These are phyloP conservation scores for Magnusiomyces fungicola DNA, from an alignment of 1,139 yeast genomes.

Conservation along the genomic window DNA sequence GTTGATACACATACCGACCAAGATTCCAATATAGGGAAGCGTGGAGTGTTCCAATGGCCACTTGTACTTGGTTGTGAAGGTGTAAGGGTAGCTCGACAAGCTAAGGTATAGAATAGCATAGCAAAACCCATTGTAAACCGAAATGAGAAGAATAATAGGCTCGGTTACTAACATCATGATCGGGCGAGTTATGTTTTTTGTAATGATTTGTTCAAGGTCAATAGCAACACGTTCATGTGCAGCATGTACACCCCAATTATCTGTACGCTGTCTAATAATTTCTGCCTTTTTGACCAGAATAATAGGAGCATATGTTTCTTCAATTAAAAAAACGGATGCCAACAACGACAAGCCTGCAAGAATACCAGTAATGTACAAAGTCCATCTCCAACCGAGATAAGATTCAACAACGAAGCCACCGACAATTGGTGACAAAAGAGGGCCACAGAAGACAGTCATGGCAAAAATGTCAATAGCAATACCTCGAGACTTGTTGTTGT, in stretches of 20 bases:
- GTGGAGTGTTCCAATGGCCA: conserved; percentile 49
- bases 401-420: conserved; percentile 34
- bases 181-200: conserved; percentile 67
- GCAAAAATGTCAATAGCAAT: conserved; percentile 59
- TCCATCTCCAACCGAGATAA: conserved; percentile 53
- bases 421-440: conserved; percentile 60
- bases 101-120: conserved; percentile 76
- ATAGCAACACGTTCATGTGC: conserved; percentile 69
- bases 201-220: conserved; percentile 43
- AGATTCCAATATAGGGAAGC: conserved; percentile 35
- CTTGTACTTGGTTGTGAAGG: conserved; percentile 54
- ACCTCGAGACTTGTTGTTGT: conserved; percentile 55
- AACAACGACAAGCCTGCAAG: conserved; percentile 37
- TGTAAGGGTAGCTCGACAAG: conserved; percentile 72
- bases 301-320: conserved; percentile 43
- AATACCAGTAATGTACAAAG: conserved; percentile 47
- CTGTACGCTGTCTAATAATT: conserved; percentile 41
- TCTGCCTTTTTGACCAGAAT: conserved; percentile 42
- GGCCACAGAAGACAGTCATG: conserved; percentile 65
- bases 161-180: conserved; percentile 59
- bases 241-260: conserved; percentile 76
- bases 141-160: conserved; percentile 61
- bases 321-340: conserved; percentile 32
- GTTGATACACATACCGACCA: conserved; percentile 43
- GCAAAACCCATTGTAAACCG: conserved; percentile 73